Conservation (phyloP, 768 basidiomycete species). For the Nidularia sp. region DNA sequence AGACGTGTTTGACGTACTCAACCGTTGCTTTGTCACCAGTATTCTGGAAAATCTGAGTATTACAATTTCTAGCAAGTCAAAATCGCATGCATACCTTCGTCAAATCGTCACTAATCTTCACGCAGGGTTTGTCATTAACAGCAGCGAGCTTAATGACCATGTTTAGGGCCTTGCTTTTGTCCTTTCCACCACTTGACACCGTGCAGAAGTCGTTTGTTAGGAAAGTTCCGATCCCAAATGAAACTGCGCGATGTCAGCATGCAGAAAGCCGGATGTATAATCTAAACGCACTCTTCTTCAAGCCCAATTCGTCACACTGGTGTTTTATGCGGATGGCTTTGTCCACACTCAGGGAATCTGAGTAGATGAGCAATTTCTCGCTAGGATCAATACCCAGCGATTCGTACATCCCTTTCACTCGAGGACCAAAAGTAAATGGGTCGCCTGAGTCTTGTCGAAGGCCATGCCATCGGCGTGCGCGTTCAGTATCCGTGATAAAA, state of each 20-base stretch:
- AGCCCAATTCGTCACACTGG: slow-evolving; percentile 71
- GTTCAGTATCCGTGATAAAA: slow-evolving; percentile 48
- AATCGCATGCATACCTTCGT: slow-evolving; percentile 49
- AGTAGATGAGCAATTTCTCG: slow-evolving; percentile 76
- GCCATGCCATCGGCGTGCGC: slow-evolving; percentile 71
- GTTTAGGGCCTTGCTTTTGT: slow-evolving; percentile 79
- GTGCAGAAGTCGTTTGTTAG: slow-evolving; percentile 84
- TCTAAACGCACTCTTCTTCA: slow-evolving; percentile 44
- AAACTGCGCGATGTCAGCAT: slow-evolving; percentile 39
- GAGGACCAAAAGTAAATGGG: slow-evolving; percentile 74
- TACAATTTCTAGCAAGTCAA: neutral
- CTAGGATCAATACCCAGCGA: slow-evolving; percentile 62
- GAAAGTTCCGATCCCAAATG: slow-evolving; percentile 92
- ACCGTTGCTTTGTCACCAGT: slow-evolving; percentile 65
- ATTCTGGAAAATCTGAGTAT: slow-evolving; percentile 36
- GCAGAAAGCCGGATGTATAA: slow-evolving; percentile 3
- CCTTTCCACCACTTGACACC: slow-evolving; percentile 30
- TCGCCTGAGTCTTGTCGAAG: slow-evolving; percentile 95
- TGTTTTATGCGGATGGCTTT: slow-evolving; percentile 66
- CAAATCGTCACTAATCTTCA: slow-evolving; percentile 93
- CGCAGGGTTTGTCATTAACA: slow-evolving; percentile 70
- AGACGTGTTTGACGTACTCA: slow-evolving; percentile 52
- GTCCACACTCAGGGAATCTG: slow-evolving; percentile 74
- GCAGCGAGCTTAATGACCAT: slow-evolving; percentile 92
- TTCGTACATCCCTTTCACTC: slow-evolving; percentile 69